Percentiles rank a stretch among this genome's conserved stretches.
Conservation (phyloP, 768 basidiomycete species). For the Russula virescens region DNA sequence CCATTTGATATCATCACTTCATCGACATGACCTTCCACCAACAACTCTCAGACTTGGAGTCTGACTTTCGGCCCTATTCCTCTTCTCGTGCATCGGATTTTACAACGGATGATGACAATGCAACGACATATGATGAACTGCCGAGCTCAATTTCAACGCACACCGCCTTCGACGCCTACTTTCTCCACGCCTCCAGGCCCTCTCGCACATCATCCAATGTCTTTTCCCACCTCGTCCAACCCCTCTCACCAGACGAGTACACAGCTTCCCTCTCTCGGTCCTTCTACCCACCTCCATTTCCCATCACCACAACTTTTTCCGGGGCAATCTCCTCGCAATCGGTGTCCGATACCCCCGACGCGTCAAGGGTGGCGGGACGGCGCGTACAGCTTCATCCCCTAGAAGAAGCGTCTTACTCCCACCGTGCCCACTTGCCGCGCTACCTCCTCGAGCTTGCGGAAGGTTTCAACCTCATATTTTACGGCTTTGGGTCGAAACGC, state of each 20-base stretch:
- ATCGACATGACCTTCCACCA: not conserved
- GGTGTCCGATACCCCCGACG: too few relatives aligned
- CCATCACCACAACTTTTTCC: too few relatives aligned
- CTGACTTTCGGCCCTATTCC: constrained; percentile 16
- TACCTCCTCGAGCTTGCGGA: constrained; percentile 67
- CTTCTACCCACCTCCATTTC: constrained; percentile 28
- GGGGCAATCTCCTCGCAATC: too few relatives aligned
- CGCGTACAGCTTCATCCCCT: too few relatives aligned
- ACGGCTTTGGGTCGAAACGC: constrained; percentile 88
- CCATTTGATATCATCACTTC: too few relatives aligned
- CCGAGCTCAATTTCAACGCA: constrained; percentile 58
- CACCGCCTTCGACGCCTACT: constrained; percentile 83
- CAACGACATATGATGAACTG: not conserved
- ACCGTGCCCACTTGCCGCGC: constrained; percentile 44
- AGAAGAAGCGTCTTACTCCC: constrained; percentile 10
- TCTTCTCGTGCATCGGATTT: constrained; percentile 25
- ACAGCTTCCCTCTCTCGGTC: constrained; percentile 30
- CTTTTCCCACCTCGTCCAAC: constrained; percentile 69
- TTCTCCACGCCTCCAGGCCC: constrained; percentile 55
- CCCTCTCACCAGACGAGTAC: constrained; percentile 64
- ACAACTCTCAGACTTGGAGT: constrained; percentile 13
- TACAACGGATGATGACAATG: constrained; percentile 25
- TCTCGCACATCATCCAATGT: constrained; percentile 72
- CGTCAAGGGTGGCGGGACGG: too few relatives aligned
- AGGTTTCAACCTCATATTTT: constrained; percentile 86